Conservation (phyloP, 345 rosid species). For the Eucalyptus brandiana region DNA sequence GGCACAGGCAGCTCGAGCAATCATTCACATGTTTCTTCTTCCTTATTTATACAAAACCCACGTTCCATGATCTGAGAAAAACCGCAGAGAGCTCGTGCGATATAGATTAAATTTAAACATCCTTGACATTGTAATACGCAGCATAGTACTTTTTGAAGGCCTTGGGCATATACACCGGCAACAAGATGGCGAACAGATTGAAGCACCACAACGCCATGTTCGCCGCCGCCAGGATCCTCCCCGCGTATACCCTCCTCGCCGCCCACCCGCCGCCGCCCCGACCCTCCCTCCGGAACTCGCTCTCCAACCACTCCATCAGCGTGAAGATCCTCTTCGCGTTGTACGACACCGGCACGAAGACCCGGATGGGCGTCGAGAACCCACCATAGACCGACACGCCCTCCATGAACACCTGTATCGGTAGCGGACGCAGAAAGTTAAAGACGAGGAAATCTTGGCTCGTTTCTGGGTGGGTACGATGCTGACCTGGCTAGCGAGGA, state of each 20-base stretch:
- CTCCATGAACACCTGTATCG: slow-evolving; percentile 81
- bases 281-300: slow-evolving; percentile 22
- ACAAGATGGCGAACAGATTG: slow-evolving; percentile 75
- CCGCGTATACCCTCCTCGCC: slow-evolving; percentile 31
- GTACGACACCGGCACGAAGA: slow-evolving; percentile 68
- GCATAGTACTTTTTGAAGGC: slow-evolving; percentile 63
- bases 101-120: not conserved
- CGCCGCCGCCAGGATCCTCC: slow-evolving; percentile 52
- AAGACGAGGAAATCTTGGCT: not conserved
- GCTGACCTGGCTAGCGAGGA: slow-evolving; percentile 52
- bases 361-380: slow-evolving; percentile 60
- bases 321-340: slow-evolving; percentile 59
- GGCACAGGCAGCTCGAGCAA: not conserved
- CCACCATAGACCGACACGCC: slow-evolving; percentile 49
- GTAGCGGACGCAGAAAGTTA: not conserved
- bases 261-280: slow-evolving; percentile 6
- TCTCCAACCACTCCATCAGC: slow-evolving; percentile 56
- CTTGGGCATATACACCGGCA: slow-evolving; percentile 74
- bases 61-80: not conserved
- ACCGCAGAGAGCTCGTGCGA: not conserved
- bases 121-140: not conserved
- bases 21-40: not conserved
- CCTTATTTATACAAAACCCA: not conserved
- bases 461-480: not conserved
- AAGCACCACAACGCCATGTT: slow-evolving; percentile 77